phyloP scores from a whole-genome alignment of 2,329 filamentous ascomycete species.

The Emergomyces pasteurianus region DNA sequence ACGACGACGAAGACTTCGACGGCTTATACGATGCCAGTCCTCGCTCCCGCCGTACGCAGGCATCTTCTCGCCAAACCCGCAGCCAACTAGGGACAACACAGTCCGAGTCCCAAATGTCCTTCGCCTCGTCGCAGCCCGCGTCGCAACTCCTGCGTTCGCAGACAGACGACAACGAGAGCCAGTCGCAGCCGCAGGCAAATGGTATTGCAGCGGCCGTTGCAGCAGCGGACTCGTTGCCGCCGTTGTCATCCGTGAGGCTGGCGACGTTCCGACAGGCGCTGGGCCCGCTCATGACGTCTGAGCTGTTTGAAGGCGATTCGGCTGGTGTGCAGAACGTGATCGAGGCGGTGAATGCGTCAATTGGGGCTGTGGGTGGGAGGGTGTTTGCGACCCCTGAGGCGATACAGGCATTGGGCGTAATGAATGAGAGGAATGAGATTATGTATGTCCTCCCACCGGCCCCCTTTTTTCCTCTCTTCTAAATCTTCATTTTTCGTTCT shows the following conservation, averaged over 20 bases:
- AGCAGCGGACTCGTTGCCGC: conserved; percentile 25
- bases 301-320: conserved; percentile 70
- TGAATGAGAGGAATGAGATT: conserved; percentile 77
- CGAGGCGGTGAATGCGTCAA: conserved; percentile 61
- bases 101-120: conserved; percentile 48
- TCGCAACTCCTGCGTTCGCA: conserved; percentile 55
- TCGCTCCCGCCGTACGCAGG: conserved; percentile 24
- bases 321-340: conserved; percentile 65
- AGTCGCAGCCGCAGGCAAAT: conserved; percentile 12
- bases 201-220: conserved; percentile 19
- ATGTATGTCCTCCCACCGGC: conserved; percentile 53
- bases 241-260: conserved; percentile 53
- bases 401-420: conserved; percentile 60
- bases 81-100: conserved; percentile 27
- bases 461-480: neutral
- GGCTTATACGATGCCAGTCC: conserved; percentile 44
- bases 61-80: conserved; percentile 25
- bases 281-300: conserved; percentile 68
- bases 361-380: conserved; percentile 41
- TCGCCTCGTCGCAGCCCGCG: conserved; percentile 67
- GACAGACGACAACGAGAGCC: conserved; percentile 20
- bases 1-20: conserved; percentile 41
- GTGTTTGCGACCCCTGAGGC: conserved; percentile 63
- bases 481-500: neutral
- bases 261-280: conserved; percentile 66